A percentile compares a stretch with the other conserved stretches of the same genome.
phyloP scores from a whole-genome alignment of 108 stramenopile species.

The Asterionellopsis glacialis region DNA sequence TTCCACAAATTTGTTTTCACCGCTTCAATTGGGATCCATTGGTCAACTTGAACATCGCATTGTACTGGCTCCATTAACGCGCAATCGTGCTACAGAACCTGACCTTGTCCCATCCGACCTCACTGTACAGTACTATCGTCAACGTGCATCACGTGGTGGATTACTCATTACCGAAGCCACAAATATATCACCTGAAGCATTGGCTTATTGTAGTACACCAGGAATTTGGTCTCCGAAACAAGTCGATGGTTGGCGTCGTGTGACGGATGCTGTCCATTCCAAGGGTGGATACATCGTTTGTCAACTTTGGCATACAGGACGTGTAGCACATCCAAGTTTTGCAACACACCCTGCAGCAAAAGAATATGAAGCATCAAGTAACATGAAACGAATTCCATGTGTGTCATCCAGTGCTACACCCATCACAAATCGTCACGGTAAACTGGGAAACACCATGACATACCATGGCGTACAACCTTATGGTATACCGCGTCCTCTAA shows the following conservation, averaged over 20 bases:
- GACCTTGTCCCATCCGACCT: constrained; percentile 53
- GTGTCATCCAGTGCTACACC: constrained; percentile 17
- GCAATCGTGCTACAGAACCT: constrained; percentile 36
- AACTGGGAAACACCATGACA: constrained; percentile 13
- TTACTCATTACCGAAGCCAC: constrained; percentile 68
- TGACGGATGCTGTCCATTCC: constrained; percentile 47
- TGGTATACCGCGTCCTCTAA: constrained; percentile 41
- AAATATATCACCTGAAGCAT: constrained; percentile 34
- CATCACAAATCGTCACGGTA: constrained; percentile 17
- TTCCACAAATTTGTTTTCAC: too few relatives aligned
- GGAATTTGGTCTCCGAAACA: constrained; percentile 42
- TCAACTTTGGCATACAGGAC: constrained; percentile 75
- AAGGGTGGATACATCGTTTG: constrained; percentile 44
- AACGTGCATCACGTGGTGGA: constrained; percentile 51
- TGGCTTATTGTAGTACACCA: constrained; percentile 51
- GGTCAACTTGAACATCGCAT: constrained; percentile 46
- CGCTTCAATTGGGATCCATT: too few relatives aligned
- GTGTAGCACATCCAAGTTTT: constrained; percentile 39
- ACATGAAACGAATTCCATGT: constrained; percentile 3
- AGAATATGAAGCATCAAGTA: constrained; percentile 20
- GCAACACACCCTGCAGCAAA: constrained; percentile 26
- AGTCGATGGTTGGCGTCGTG: constrained; percentile 61
- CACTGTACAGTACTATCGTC: constrained; percentile 49
- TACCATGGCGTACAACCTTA: constrained; percentile 13
- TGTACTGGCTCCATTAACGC: constrained; percentile 60